Evolutionary conservation across 495 filamentous ascomycete species (phyloP).

Genomic region (Talaromyces trachyspermus): DNA sequence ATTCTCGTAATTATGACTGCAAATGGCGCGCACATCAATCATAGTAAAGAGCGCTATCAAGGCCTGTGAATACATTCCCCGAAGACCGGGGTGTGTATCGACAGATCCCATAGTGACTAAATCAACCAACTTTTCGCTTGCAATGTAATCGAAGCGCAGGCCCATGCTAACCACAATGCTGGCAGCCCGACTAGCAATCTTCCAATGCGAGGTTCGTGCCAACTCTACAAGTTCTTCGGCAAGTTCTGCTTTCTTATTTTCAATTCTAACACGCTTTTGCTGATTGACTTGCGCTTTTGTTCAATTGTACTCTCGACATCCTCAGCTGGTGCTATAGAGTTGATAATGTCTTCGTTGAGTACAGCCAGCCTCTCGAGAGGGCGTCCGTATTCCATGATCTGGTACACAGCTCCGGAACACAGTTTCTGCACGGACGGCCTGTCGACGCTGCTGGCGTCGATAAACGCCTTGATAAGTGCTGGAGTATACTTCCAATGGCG

Average conservation of each 20-base stretch:
- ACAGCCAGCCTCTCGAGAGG: slow-evolving; percentile 80
- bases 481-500: slow-evolving; percentile 92
- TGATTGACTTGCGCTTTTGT: slow-evolving; percentile 61
- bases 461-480: slow-evolving; percentile 75
- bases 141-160: slow-evolving; percentile 81
- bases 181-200: slow-evolving; percentile 80
- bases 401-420: slow-evolving; percentile 69
- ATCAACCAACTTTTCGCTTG: slow-evolving; percentile 71
- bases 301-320: slow-evolving; percentile 56
- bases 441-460: slow-evolving; percentile 81
- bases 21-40: slow-evolving; percentile 80
- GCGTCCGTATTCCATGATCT: slow-evolving; percentile 86
- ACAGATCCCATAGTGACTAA: slow-evolving; percentile 79
- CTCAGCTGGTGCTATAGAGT: slow-evolving; percentile 65
- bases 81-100: slow-evolving; percentile 80
- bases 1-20: slow-evolving; percentile 74
- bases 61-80: slow-evolving; percentile 70
- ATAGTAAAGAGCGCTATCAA: slow-evolving; percentile 74
- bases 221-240: slow-evolving; percentile 74
- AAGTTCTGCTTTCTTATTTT: slow-evolving; percentile 72
- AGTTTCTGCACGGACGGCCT: slow-evolving; percentile 91
- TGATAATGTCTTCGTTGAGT: slow-evolving; percentile 63
- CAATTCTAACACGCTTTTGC: slow-evolving; percentile 67
- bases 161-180: slow-evolving; percentile 84
- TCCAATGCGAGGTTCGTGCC: slow-evolving; percentile 83